Evolutionary conservation across 2,329 filamentous ascomycete genomes (phyloP).

Genomic region (Cladophialophora carrionii): DNA sequence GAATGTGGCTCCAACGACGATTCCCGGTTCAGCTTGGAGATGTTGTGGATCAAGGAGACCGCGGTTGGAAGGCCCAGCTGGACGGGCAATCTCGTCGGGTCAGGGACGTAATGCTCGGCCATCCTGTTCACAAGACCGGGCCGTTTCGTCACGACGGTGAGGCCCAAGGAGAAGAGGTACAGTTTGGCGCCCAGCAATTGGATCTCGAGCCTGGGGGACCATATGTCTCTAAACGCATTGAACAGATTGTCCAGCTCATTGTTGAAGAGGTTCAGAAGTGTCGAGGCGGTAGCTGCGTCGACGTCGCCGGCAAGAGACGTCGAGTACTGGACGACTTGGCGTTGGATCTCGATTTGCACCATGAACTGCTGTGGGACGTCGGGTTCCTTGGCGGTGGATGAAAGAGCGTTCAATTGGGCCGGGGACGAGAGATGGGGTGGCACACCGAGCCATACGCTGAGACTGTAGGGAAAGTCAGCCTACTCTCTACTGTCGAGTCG

Average conservation of each 20-base stretch:
- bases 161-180: slow-evolving; percentile 18
- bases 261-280: slow-evolving; percentile 19
- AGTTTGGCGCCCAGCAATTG: slow-evolving; percentile 21
- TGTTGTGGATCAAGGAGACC: slow-evolving; percentile 21
- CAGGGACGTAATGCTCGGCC: not conserved
- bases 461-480: slow-evolving; percentile 9
- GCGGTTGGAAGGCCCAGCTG: slow-evolving; percentile 16
- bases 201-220: slow-evolving; percentile 16
- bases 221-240: not conserved
- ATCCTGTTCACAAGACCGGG: not conserved
- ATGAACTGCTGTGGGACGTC: slow-evolving; percentile 9
- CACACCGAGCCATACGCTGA: slow-evolving; percentile 18
- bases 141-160: slow-evolving; percentile 1
- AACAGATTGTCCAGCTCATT: slow-evolving; percentile 20
- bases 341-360: slow-evolving; percentile 21
- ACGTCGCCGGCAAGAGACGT: slow-evolving; percentile 19
- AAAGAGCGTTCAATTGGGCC: slow-evolving; percentile 11
- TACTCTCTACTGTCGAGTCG: not conserved
- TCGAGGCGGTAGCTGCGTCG: slow-evolving; percentile 11
- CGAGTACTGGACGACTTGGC: slow-evolving; percentile 22
- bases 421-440: slow-evolving; percentile 20
- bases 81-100: slow-evolving; percentile 7
- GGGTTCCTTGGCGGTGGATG: slow-evolving; percentile 15
- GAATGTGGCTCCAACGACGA: not conserved
- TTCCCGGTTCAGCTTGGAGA: slow-evolving; percentile 8